These are phyloP conservation scores for Lactarius akahatsu DNA, from an alignment of 768 basidiomycete genomes.

Conservation along the genomic window DNA sequence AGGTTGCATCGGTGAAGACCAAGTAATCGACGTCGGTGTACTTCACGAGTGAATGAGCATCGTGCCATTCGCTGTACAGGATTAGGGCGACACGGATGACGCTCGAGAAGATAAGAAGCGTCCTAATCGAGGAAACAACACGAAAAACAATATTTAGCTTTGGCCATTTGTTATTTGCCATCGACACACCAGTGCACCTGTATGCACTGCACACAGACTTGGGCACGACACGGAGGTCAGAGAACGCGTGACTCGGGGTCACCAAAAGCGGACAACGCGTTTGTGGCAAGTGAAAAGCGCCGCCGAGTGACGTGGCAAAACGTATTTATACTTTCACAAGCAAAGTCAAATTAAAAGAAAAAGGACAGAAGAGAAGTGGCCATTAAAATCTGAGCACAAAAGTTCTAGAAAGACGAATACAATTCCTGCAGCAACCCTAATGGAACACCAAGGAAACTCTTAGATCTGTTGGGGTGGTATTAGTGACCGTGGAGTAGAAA, in stretches of 20 bases:
- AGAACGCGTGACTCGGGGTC: slow-evolving; percentile 4
- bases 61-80: slow-evolving; percentile 88
- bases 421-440: slow-evolving; percentile 4
- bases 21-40: slow-evolving; percentile 99
- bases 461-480: slow-evolving; percentile 19
- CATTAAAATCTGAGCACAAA: slow-evolving; percentile 22
- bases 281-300: slow-evolving; percentile 11
- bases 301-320: slow-evolving; percentile 25
- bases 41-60: slow-evolving; percentile 76
- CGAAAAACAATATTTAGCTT: slow-evolving; percentile 1
- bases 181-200: background rate
- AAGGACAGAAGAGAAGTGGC: slow-evolving; percentile 11
- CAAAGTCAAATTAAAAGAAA: background rate
- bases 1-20: slow-evolving; percentile 91
- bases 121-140: slow-evolving; percentile 43
- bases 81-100: slow-evolving; percentile 70
- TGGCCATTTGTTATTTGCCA: background rate
- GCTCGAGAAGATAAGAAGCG: slow-evolving; percentile 53
- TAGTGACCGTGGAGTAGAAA: slow-evolving; percentile 14
- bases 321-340: slow-evolving; percentile 16
- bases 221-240: background rate
- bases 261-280: background rate
- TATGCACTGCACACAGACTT: background rate
- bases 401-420: slow-evolving; percentile 11
- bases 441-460: background rate